Conservation (phyloP, 108 stramenopile species). For the Phaeodactylum tricornutum region DNA sequence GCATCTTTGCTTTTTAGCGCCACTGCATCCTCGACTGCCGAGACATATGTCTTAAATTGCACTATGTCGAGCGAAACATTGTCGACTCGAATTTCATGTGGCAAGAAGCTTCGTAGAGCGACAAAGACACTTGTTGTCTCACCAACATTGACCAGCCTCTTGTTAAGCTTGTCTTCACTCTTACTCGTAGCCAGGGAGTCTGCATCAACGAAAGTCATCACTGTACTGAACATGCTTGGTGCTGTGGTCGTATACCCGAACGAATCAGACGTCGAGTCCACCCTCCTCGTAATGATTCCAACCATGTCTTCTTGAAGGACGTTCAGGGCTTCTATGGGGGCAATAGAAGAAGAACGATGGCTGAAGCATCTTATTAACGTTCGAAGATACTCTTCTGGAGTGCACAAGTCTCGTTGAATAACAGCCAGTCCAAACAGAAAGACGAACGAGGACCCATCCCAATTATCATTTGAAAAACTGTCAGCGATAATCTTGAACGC, state of each 20-base stretch:
- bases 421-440: constrained; percentile 67
- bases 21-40: constrained; percentile 21
- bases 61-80: constrained; percentile 38
- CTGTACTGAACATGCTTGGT: constrained; percentile 37
- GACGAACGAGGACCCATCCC: constrained; percentile 66
- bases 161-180: constrained; percentile 40
- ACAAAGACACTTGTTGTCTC: constrained; percentile 35
- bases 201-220: constrained; percentile 28
- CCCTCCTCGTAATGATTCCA: no score
- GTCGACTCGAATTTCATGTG: constrained; percentile 41
- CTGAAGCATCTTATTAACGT: constrained; percentile 65
- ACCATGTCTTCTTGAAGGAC: constrained; percentile 56
- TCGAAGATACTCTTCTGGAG: constrained; percentile 54
- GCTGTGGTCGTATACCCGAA: constrained; percentile 31
- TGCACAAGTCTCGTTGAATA: constrained; percentile 50
- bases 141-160: constrained; percentile 47
- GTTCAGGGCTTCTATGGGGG: constrained; percentile 40
- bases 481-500: constrained; percentile 44
- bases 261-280: no score
- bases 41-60: constrained; percentile 30
- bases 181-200: constrained; percentile 23
- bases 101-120: constrained; percentile 44
- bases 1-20: not conserved
- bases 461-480: constrained; percentile 47
- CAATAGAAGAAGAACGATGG: constrained; percentile 35